These are phyloP conservation scores for Lodderomyces elongisporus DNA, from an alignment of 1,139 yeast genomes.

Conservation along the genomic window DNA sequence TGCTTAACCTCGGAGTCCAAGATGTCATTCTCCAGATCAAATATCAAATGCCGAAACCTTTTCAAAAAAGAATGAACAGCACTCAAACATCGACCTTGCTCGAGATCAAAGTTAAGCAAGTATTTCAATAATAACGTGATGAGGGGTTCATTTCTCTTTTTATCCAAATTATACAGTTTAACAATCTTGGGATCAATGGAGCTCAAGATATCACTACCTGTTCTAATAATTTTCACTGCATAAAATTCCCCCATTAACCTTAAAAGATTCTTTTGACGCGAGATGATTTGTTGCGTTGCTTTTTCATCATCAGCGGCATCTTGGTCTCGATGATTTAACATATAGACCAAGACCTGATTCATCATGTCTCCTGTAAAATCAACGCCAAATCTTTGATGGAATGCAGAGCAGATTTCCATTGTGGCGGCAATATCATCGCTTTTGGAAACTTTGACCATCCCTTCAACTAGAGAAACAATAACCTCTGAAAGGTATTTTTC, in stretches of 20 bases:
- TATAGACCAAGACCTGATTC: conserved; percentile 40
- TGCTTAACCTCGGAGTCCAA: conserved; percentile 13
- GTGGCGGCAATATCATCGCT: conserved; percentile 60
- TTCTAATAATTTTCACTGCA: conserved; percentile 53
- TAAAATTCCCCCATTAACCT: conserved; percentile 60
- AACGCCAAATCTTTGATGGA: conserved; percentile 68
- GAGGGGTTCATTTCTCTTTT: conserved; percentile 30
- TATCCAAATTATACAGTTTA: conserved; percentile 15
- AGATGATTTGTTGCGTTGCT: conserved; percentile 38
- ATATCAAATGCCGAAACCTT: conserved; percentile 34
- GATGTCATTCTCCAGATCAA: conserved; percentile 11
- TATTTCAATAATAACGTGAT: conserved; percentile 51
- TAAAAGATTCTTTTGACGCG: conserved; percentile 47
- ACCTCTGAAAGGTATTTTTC: conserved; percentile 78
- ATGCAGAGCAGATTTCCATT: conserved; percentile 61
- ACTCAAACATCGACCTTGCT: conserved; percentile 42
- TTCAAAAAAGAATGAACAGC: conserved; percentile 50
- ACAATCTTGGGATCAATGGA: conserved; percentile 23
- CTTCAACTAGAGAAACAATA: conserved; percentile 59
- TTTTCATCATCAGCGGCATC: conserved; percentile 27
- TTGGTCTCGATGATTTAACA: conserved; percentile 25
- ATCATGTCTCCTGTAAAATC: conserved; percentile 53
- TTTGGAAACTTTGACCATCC: conserved; percentile 50
- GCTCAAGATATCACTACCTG: conserved; percentile 30
- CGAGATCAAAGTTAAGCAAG: conserved; percentile 45